Base-by-base conservation (phyloP, 495 filamentous ascomycete genomes). In the Penicillium pancosmium region DNA sequence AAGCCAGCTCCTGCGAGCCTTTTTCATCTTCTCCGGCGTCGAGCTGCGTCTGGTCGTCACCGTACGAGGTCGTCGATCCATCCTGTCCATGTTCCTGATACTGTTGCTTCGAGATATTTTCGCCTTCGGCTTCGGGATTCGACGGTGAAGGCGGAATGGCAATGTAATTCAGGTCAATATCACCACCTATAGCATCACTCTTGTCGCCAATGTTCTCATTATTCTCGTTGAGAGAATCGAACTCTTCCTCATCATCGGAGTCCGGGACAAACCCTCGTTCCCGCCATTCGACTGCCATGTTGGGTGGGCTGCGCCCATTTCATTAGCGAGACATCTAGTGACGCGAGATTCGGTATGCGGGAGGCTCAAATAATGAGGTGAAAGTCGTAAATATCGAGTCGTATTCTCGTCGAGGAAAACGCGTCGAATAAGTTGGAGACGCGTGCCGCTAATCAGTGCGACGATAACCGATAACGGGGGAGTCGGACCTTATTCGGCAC, bases 251-350 rank as follows among this genome's bases (percentile, higher is more conserved):
- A 35, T 80, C 80, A 60, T 87, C 84, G 31, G 84, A 87, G 65
- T 86, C 83, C 57, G 82, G 80, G 61, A 87, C 84, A 76, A 79
- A 87, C 53, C 84, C 84, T 71, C 78, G 77, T 71, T 80, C 76
- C 69, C 78, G 78, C 84, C 84, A 87, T 79, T 83, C 77, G 83
- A 85, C 86, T 73, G 77, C 75, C 70, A 66, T 70, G 54, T 62
- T 68, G 44, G 70, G 70, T 66, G 69, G 60, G 63, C 64, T 66
- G 72, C 54, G 65, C 72, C 75, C 77, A 78, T 80, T 52, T 70
- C 77, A 70, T 60, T 72, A 77, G 43, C 21, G 48, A 27, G 52
- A 65, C 75, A 76, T 76, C 44, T 56, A 66, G 54, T 49, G 56
- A 46, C 23, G 5, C 23, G 9, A 23, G 8, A 31, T 25, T 23